Evolutionary conservation across 1,139 yeast species (phyloP).

Genomic region (Geotrichum aggregatum): DNA sequence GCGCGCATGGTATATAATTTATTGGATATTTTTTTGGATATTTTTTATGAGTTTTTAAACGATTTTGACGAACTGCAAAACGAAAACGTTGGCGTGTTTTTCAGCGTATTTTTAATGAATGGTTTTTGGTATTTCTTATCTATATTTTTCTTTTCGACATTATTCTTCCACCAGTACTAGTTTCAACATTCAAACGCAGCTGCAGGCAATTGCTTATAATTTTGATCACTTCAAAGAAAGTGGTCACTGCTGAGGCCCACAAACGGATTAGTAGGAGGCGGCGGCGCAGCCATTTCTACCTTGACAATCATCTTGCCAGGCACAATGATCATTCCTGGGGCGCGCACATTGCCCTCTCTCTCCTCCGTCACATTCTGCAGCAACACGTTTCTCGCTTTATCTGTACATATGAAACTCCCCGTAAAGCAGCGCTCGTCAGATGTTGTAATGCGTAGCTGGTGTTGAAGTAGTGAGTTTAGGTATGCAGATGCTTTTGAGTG

Average conservation of each 20-base stretch:
- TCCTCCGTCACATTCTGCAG: slow-evolving; percentile 12
- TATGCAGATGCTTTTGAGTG: not conserved
- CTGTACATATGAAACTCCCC: slow-evolving; percentile 12
- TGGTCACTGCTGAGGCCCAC: not conserved
- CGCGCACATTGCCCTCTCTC: slow-evolving; percentile 6
- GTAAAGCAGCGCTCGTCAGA: slow-evolving; percentile 7
- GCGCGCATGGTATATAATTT: not conserved
- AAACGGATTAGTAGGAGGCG: too few species aligned
- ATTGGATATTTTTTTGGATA: not conserved
- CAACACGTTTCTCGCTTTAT: slow-evolving; percentile 15
- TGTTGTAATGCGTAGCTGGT: slow-evolving; percentile 8
- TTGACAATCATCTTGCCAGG: slow-evolving; percentile 10
- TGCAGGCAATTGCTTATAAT: too few species aligned
- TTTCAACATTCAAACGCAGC: too few species aligned
- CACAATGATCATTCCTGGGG: slow-evolving; percentile 17
- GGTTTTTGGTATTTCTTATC: not conserved
- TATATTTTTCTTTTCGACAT: not conserved
- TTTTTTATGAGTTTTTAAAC: too few species aligned
- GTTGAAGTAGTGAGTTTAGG: slow-evolving; percentile 4
- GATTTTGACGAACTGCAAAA: too few species aligned
- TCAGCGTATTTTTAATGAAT: not conserved
- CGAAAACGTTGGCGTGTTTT: slow-evolving; percentile 2
- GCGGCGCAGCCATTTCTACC: slow-evolving; percentile 6
- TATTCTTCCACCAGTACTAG: too few species aligned
- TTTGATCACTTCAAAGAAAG: not conserved